These are phyloP conservation scores for Simplicillium sp. DNA, from an alignment of 2,329 filamentous ascomycete genomes.

Conservation along the genomic window DNA sequence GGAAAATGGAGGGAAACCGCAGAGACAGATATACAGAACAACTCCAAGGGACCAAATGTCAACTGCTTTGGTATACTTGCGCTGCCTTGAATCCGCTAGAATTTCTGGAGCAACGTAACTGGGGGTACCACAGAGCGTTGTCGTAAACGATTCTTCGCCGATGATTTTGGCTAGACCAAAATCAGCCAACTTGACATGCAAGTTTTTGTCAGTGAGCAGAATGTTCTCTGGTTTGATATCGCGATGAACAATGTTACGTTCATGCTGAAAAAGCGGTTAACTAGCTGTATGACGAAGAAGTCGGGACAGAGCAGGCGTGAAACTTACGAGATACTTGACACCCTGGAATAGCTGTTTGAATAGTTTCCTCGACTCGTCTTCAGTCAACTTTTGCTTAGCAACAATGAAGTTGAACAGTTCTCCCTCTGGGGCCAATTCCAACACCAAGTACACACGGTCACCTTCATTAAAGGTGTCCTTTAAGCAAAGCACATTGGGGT, in stretches of 20 bases:
- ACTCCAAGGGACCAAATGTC: conserved; percentile 98
- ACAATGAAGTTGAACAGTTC: conserved; percentile 96
- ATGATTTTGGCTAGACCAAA: conserved; percentile 98
- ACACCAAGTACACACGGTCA: conserved; percentile 81
- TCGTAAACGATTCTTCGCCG: conserved; percentile 95
- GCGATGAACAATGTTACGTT: conserved; percentile 92
- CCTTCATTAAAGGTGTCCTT: conserved; percentile 92
- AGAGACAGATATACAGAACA: conserved; percentile 93
- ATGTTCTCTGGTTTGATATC: conserved; percentile 99
- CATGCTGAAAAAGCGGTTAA: conserved; percentile 53
- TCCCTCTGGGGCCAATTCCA: conserved; percentile 85
- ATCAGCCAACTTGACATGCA: conserved; percentile 87
- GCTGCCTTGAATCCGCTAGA: conserved; percentile 67
- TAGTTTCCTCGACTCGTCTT: conserved; percentile 74
- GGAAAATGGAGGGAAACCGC: conserved; percentile 93
- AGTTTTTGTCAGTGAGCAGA: conserved; percentile 71
- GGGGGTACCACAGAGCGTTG: conserved; percentile 91
- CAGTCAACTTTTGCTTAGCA: conserved; percentile 77
- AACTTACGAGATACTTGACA: conserved; percentile 81
- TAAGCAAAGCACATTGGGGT: conserved; percentile 83
- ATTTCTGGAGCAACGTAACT: conserved; percentile 97
- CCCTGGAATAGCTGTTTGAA: conserved; percentile 90
- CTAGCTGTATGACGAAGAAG: not conserved
- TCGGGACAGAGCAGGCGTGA: not conserved
- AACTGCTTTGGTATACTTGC: conserved; percentile 89